Percentiles rank a stretch among this genome's conserved stretches.
Conservation (phyloP, 2,329 filamentous ascomycete species). For the Colletotrichum horii region DNA sequence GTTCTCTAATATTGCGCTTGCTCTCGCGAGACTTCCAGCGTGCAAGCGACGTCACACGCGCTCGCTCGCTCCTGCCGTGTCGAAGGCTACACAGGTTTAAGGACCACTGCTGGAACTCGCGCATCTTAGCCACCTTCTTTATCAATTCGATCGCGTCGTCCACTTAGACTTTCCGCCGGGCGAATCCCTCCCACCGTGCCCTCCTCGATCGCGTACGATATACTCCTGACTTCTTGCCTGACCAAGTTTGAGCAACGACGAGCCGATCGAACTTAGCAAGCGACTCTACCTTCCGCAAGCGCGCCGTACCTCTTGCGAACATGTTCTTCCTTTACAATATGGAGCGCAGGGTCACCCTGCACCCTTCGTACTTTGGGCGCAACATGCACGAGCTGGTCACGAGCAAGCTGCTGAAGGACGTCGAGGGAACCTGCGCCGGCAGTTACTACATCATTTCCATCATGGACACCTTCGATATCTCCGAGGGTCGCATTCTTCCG, state of each 20-base stretch:
- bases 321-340: slow-evolving; percentile 99
- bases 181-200: background rate
- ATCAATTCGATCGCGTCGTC: background rate
- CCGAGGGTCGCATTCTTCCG: slow-evolving; percentile 89
- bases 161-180: background rate
- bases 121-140: background rate
- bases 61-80: background rate
- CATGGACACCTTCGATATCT: slow-evolving; percentile 95
- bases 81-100: background rate
- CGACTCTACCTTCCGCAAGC: background rate
- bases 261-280: background rate
- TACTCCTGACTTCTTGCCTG: background rate
- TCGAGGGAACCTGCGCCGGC: slow-evolving; percentile 93
- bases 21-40: background rate
- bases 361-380: slow-evolving; percentile 95
- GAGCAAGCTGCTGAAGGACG: slow-evolving; percentile 86
- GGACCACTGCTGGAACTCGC: background rate
- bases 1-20: background rate
- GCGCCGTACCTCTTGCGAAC: slow-evolving; percentile 29
- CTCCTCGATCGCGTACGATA: background rate
- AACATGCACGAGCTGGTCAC: slow-evolving; percentile 93
- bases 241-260: background rate
- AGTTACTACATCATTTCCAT: slow-evolving; percentile 98
- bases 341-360: slow-evolving; percentile 91
- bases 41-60: background rate